A percentile compares a stretch with the other conserved stretches of the same genome.
phyloP scores from a whole-genome alignment of 495 filamentous ascomycete genomes.

The Schizothecium vesticola region DNA sequence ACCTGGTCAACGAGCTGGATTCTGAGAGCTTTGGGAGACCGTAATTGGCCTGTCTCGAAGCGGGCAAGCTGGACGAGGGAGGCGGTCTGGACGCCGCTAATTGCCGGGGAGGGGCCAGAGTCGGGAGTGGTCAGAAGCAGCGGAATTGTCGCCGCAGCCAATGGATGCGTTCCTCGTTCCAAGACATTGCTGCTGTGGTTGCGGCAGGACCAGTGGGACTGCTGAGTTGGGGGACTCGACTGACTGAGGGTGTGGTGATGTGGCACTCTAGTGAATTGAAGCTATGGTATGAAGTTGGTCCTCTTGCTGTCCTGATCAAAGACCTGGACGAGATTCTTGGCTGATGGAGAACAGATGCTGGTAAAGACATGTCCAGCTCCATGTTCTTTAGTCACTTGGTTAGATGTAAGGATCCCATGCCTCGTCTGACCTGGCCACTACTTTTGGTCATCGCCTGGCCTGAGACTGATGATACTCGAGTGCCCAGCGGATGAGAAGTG shows the following conservation, averaged over 20 bases:
- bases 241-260: neutral
- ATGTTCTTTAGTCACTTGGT: neutral
- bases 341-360: neutral
- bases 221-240: neutral
- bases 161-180: neutral
- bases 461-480: neutral
- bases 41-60: constrained; percentile 72
- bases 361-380: neutral
- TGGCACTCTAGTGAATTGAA: neutral
- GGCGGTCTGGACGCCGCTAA: constrained; percentile 65
- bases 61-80: constrained; percentile 69
- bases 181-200: neutral
- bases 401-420: neutral
- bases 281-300: neutral
- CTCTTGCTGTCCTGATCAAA: neutral
- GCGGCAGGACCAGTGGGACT: neutral
- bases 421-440: neutral
- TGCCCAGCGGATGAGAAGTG: neutral
- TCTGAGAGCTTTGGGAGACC: no score
- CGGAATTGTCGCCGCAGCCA: neutral
- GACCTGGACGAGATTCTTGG: neutral
- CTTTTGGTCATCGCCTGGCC: neutral
- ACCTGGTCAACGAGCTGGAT: no score
- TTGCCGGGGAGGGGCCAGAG: constrained; percentile 29
- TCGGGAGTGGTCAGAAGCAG: neutral